Base-by-base conservation (phyloP, 2,329 filamentous ascomycete species). In the Trichophyton rubrum region DNA sequence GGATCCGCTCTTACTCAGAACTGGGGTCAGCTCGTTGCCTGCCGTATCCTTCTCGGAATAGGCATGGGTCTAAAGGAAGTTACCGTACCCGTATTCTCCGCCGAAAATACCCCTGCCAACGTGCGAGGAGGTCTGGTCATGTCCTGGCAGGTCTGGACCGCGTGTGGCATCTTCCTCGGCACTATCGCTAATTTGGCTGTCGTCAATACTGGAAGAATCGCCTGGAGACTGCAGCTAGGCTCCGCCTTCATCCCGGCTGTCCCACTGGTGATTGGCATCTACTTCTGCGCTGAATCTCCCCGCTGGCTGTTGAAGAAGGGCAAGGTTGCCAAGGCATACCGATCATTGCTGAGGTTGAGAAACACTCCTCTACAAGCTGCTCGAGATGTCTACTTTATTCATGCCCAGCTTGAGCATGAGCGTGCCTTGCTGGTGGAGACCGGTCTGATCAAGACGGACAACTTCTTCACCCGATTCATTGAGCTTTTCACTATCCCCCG, bases 291-390 rank as follows among this genome's bases (percentile, higher is more conserved):
- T 0, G 83, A 86, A 67, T 85, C 82, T 1, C 84, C 85, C 1
- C 78, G 84, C 59, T 88, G 84, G 84, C 81, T 79, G 57, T 80
- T 87, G 70, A 85, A 88, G 71, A 86, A 88, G 70, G 78, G 80
- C 60, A 77, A 79, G 4, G 86, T 87, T 66, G 66, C 67, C 7
- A 75, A 85, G 59, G 87, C 86, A 2, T 86, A 83, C 74, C 71
- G 72, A 9, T 84, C 82, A 1, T 76, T 87, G 0, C 72, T 79
- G 6, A 75, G 75, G 80, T 11, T 77, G 86, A 6, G 85, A n/a
- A 84, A 85, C 64, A 79, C 77, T 0, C 76, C 80, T 1, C 67
- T 87, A 1, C 82, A 85, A 67, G 84, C 84, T 1, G 81, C 80
- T 0, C 75, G 82, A 2, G 82, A 85, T 65, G 68, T 84, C 1